Base-by-base conservation (phyloP, 257 asterid genomes). In the Nicotiana obtusifolia region DNA sequence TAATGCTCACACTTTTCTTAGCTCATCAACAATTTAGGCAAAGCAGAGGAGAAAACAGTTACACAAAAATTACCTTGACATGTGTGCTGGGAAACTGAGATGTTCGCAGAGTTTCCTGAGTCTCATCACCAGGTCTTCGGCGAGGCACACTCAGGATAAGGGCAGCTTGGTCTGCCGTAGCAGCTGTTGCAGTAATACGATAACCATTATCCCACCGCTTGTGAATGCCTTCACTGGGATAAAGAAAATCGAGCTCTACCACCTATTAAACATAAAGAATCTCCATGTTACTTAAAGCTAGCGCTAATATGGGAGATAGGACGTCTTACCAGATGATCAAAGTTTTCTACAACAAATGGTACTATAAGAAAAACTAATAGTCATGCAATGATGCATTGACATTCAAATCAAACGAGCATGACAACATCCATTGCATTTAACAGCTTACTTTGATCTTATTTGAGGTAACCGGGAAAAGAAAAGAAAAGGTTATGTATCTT, bases 181-280 rank as follows among this genome's bases (percentile, higher is more conserved):
- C 89, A 66, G 91, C 91, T 7, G 89, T 85, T 14, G 89, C 83
- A 3, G 89, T 88, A 69, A 88, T 88, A 19, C 91, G 83, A 44
- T 84, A 88, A 17, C 91, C 91, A 68, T 15, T 37, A 33, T 88
- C 91, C 91, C 91, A 88, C 1, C 91, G 86, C 78, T 85, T 86
- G 68, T 88, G 91, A 79, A 88, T 78, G 53, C 89, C 91, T 79
- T 88, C 91, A 67, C 91, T 85, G n/a, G 91, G 91, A 60, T 88
- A 87, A 5, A 87, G 86, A 47, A 87, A 87, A 85, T 87, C 90
- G 31, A 88, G 90, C 80, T 88, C 90, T 62, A 88, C 91, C 60
- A 88, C 91, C 91, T 88, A 84, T 56, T 30, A 67, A 85, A 64
- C 80, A 75, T 47, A 47, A 49, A 24, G 22, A 75, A 26, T 24